Evolutionary conservation across 2,329 filamentous ascomycete genomes (phyloP), one percentile per base, ranked within the genome.

Genomic region (Colletotrichum sp.): DNA sequence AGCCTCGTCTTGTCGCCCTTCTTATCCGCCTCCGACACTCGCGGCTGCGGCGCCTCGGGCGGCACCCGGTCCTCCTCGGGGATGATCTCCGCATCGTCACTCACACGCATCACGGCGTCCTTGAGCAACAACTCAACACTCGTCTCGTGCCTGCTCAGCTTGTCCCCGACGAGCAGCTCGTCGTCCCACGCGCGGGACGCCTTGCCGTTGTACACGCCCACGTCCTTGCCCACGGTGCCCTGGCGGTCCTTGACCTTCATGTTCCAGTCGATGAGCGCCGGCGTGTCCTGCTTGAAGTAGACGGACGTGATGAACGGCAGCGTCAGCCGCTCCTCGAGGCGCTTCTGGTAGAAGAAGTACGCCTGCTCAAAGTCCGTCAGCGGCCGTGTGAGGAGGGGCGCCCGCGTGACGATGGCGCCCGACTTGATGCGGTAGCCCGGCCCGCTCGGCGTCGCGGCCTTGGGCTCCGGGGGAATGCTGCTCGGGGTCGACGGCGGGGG

Each of bases 291-390:
- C 89, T 98, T 98, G 91, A 96, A 98, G 90, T 98, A 99, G 87
- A 99, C 97, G 84, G 95, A 95, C 79, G 95, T 92, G 72, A 94
- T 94, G 85, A 99, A 99, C 3, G 96, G 95, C 6, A 97, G 90
- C 24, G 93, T 93, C 68, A 98, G 90, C 59, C 97, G 95, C 89
- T 99, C 97, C 85, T 99, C 98, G 76, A 99, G 90, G 16, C 97
- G 95, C 81, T 96, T 96, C 88, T 99, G 97, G 88, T 99, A 99
- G 84, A 99, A 96, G 89, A 94, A 98, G 87, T 94, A 99, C 78
- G 96, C 90, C 82, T 95, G 94, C 86, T 99, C 97, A 86, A 99
- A 99, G 15, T 95, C 90, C 39, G 94, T 95, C 70, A 96, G 93
- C 77, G 94, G 90, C 79, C 95, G 94, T 30, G 97, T 99, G 81